Evolutionary conservation across 495 filamentous ascomycete species (phyloP), one percentile per base, ranked within the genome.

Genomic region (Alectoria sarmentosa): DNA sequence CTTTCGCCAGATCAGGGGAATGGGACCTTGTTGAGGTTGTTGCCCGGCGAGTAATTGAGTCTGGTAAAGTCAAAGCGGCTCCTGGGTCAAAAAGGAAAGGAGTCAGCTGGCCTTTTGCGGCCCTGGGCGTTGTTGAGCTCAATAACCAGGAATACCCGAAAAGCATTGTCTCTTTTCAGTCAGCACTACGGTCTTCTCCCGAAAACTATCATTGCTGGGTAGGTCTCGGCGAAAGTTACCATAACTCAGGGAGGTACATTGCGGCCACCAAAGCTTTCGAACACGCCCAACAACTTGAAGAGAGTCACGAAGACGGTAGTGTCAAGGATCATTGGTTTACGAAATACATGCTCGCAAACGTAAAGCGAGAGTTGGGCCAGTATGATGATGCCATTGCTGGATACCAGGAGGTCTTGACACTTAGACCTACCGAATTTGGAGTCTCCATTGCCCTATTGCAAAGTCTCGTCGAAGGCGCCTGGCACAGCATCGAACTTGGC

Each of bases 21-120:
- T 99, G 94, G 94, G 95, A 98, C 62, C 83, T 95, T 36, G 94
- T 99, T 2, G 94, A 98, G 76, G 85, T 90, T 11, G 84, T 98
- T 38, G 88, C 94, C 17, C 91, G 93, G 72, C 84, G 94, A 60
- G 92, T 96, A 0, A 86, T 96, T 3, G 91, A 97, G 62, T 96
- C 93, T 7, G 95, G 95, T 63, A 92, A 90, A 71, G 88, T 90
- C 55, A 88, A 87, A 70, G 89, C 92, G 49, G 83, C 92, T 15
- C 94, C 95, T 28, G 94, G 94, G 8, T 95, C 91, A 11, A 96
- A 93, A 76, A 86, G 86, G 70, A 92, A 88, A 72, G 90, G 89
- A 7, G 83, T 92, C 65, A 97, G 94, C 76, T 99, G 94, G 94
- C 94, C 94, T 13, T 92, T 90, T 70, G 90, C 92, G n/a, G 92